phyloP scores from a whole-genome alignment of 257 asterid species.

The Marsdenia floribunda region DNA sequence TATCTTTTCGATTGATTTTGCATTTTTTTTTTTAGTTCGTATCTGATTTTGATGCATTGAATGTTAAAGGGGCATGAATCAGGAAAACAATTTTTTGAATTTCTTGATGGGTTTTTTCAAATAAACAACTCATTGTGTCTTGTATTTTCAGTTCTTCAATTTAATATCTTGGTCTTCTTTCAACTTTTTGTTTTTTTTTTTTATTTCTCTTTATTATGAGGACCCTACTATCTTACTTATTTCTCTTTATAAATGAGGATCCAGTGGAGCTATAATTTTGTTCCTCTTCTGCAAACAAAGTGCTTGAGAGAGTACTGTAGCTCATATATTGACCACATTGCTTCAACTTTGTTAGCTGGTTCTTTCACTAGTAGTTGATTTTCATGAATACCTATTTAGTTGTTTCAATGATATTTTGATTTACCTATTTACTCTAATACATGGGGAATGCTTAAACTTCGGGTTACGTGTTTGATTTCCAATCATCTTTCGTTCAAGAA shows the following conservation, averaged over 20 bases:
- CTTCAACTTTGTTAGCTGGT: constrained; percentile 26
- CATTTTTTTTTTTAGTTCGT: too few relatives aligned
- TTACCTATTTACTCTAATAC: not conserved
- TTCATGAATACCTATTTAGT: constrained; percentile 4
- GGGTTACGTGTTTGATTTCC: not conserved
- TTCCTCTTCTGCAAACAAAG: not conserved
- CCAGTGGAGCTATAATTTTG: constrained; percentile 4
- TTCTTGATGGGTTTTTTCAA: not conserved
- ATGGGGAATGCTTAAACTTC: not conserved
- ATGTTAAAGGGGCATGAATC: too few relatives aligned
- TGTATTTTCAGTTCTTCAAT: not conserved
- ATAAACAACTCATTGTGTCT: not conserved
- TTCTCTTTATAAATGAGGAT: not conserved
- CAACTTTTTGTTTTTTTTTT: too few relatives aligned
- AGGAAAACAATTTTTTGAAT: too few relatives aligned
- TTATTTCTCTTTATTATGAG: too few relatives aligned
- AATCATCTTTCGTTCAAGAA: not conserved
- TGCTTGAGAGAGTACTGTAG: constrained; percentile 3
- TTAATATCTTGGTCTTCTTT: not conserved
- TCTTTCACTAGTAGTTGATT: constrained; percentile 22
- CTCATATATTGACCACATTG: constrained; percentile 11
- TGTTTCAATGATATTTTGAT: not conserved
- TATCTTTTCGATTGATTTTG: too few relatives aligned
- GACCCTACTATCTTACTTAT: too few relatives aligned
- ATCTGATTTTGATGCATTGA: too few relatives aligned